Evolutionary conservation across 805 yeast genomes (phyloP), one percentile per base, ranked within the genome.

Genomic region (Spathaspora passalidarum): DNA sequence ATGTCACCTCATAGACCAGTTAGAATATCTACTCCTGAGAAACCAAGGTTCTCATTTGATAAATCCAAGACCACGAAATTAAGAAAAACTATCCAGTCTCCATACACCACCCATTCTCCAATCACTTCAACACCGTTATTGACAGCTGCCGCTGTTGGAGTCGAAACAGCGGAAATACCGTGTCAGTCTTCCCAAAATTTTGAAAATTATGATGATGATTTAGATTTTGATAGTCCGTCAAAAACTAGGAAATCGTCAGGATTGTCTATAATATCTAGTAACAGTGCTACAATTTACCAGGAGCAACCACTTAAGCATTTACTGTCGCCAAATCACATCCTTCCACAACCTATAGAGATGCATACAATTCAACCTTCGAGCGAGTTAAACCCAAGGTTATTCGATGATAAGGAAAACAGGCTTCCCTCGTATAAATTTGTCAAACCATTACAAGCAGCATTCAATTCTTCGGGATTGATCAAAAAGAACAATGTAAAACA

Each of bases 361-460:
- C 44, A n/a, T n/a, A n/a, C n/a, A n/a, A n/a, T 11, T 18, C 43
- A 16, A 29, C 5, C 13, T n/a, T n/a, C n/a, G 14, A 29, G 17
- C 5, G 34, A 29, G 8, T 3, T 17, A 13, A 8, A 4, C 14
- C 4, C 2, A 39, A 38, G 22, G 10, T 13, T 40, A 19, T 43
- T 45, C 43, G 68, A 69, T 26, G 68, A 70, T 48, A 69, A 71
- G 49, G 76, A 70, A 43, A 71, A 71, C 43, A 62, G 61, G 40
- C 49, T 62, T 2, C 49, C 62, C 2, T 67, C 72, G 9, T 87
- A 84, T 63, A 78, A 81, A 51, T 79, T 81, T 40, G 94, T 86
- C 18, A 86, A 85, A 59, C 96, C 96, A 2, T 72, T 88, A 34
- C 96, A 88, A 60, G 84, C 91, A 0, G 96, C 94, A 13, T 88